phyloP scores from a whole-genome alignment of 176 grass and related monocot genomes.

The Aegilops tauschii region DNA sequence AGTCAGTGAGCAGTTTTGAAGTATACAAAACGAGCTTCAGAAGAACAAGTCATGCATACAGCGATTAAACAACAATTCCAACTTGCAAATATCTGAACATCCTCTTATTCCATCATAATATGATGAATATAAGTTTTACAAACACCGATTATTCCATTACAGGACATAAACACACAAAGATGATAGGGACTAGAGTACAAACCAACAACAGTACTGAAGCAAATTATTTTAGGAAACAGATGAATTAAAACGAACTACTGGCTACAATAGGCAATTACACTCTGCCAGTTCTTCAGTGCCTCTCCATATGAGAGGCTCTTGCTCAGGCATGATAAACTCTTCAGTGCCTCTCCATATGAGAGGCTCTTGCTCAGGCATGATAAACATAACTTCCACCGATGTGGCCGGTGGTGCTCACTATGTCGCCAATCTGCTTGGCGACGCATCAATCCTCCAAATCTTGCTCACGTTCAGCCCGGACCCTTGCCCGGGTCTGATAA shows the following conservation, averaged over 20 bases:
- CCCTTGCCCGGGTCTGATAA: conserved; percentile 43
- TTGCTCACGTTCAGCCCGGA: conserved; percentile 32
- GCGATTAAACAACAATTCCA: conserved; percentile 7
- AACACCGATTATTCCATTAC: conserved; percentile 12
- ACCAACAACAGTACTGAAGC: neutral
- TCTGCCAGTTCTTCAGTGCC: conserved; percentile 4
- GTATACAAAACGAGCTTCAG: neutral
- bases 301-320: neutral
- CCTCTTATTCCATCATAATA: conserved; percentile 34
- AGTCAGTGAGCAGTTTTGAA: neutral
- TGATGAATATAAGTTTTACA: conserved; percentile 18
- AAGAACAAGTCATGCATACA: neutral
- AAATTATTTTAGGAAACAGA: conserved; percentile 25
- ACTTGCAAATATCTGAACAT: neutral
- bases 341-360: neutral
- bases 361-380: neutral
- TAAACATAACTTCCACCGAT: conserved; percentile 13
- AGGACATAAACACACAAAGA: conserved; percentile 21
- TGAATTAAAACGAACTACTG: conserved; percentile 21
- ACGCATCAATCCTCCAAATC: conserved; percentile 35
- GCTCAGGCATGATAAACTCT: conserved; percentile 13
- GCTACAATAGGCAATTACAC: conserved; percentile 11
- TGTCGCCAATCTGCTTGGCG: conserved; percentile 17
- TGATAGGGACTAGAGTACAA: conserved; percentile 6
- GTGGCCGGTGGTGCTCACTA: conserved; percentile 9